A percentile compares a stretch with the other conserved stretches of the same genome.
Conservation (phyloP, 768 basidiomycete genomes). For the Xerocomus potaroensis region DNA sequence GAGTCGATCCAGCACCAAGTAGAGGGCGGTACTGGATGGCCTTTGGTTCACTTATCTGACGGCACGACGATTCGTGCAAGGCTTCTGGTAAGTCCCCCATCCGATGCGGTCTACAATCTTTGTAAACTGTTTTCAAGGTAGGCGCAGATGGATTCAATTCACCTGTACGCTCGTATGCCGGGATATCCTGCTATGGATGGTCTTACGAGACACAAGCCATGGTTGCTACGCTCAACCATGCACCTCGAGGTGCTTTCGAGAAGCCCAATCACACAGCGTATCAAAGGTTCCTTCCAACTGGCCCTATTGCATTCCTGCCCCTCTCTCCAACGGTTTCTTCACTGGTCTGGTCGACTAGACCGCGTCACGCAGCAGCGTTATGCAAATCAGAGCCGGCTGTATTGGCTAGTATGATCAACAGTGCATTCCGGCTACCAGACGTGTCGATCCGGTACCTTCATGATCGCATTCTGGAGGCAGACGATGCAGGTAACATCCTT, state of each 20-base stretch:
- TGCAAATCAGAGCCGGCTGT: constrained; percentile 60
- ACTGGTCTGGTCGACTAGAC: constrained; percentile 91
- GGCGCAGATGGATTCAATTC: constrained; percentile 97
- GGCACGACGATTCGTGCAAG: constrained; percentile 62
- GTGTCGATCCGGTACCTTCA: constrained; percentile 68
- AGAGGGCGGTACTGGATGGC: constrained; percentile 65
- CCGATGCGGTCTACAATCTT: not conserved
- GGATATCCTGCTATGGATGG: constrained; percentile 88
- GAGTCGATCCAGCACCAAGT: constrained; percentile 51
- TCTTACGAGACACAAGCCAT: constrained; percentile 85
- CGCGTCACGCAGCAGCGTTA: constrained; percentile 68
- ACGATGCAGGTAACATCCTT: constrained; percentile 41
- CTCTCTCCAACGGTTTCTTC: constrained; percentile 75
- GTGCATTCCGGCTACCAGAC: constrained; percentile 82
- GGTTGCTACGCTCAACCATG: constrained; percentile 82
- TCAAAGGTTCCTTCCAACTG: constrained; percentile 92
- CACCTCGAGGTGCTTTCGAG: constrained; percentile 58
- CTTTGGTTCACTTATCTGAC: constrained; percentile 68
- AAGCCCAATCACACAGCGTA: constrained; percentile 76
- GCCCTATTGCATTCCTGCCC: constrained; percentile 94
- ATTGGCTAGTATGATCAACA: constrained; percentile 77
- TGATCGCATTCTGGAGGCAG: constrained; percentile 52
- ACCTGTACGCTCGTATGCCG: constrained; percentile 82
- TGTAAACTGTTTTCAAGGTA: constrained; percentile 44
- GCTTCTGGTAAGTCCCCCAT: constrained; percentile 56